A percentile compares a stretch with the other conserved stretches of the same genome.
Conservation (phyloP, 371 early-diverging fungal species). For the Saksenaea vasiformis region DNA sequence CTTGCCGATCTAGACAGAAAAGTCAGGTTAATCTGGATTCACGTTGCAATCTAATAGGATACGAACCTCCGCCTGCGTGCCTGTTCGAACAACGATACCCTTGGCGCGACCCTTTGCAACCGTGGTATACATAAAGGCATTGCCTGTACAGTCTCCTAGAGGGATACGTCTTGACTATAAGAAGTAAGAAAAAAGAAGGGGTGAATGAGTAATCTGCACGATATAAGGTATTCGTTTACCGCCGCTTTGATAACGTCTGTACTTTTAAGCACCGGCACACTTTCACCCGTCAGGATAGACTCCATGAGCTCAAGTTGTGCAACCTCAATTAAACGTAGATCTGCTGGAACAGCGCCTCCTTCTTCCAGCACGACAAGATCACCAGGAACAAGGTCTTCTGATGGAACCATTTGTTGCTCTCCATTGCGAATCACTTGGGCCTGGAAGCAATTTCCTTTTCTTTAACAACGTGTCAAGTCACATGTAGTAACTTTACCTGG, state of each 20-base stretch:
- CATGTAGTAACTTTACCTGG: slow-evolving; percentile 41
- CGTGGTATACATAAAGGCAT: slow-evolving; percentile 74
- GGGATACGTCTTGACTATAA: slow-evolving; percentile 62
- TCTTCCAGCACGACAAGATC: slow-evolving; percentile 88
- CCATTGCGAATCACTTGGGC: slow-evolving; percentile 85
- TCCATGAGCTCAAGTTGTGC: slow-evolving; percentile 86
- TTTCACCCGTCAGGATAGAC: slow-evolving; percentile 87
- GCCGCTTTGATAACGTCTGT: slow-evolving; percentile 45
- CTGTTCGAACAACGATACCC: slow-evolving; percentile 81
- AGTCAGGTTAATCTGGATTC: not conserved
- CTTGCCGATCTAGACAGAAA: slow-evolving; percentile 74
- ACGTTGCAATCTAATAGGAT: slow-evolving; percentile 31
- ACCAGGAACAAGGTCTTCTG: slow-evolving; percentile 83
- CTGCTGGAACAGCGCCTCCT: slow-evolving; percentile 92
- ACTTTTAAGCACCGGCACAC: slow-evolving; percentile 73
- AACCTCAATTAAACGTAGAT: slow-evolving; percentile 81
- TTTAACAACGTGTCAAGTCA: not conserved
- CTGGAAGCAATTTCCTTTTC: slow-evolving; percentile 56
- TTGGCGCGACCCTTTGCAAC: slow-evolving; percentile 76
- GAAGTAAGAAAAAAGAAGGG: slow-evolving; percentile 9
- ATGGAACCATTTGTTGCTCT: slow-evolving; percentile 65
- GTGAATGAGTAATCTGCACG: slow-evolving; percentile 18
- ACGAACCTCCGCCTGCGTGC: slow-evolving; percentile 74
- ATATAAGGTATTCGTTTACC: slow-evolving; percentile 43
- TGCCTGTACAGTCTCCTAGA: slow-evolving; percentile 70